phyloP scores from a whole-genome alignment of 768 basidiomycete species.

The Pulveroboletus frians region DNA sequence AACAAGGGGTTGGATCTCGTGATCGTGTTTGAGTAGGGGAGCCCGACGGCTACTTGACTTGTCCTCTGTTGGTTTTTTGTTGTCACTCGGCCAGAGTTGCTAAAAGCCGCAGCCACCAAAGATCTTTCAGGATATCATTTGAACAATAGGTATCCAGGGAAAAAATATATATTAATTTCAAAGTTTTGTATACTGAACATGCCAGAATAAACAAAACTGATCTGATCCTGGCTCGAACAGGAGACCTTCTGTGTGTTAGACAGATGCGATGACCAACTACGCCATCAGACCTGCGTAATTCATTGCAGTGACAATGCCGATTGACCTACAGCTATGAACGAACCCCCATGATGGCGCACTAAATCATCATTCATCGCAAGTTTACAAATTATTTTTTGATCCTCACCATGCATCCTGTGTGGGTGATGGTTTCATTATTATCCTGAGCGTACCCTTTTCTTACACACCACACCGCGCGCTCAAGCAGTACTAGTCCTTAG shows the following conservation, averaged over 20 bases:
- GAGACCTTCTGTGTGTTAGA: conserved; percentile 14
- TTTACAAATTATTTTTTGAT: too few relatives aligned
- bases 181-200: not conserved
- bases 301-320: too few relatives aligned
- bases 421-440: too few relatives aligned
- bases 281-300: conserved; percentile 41
- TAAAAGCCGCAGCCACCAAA: not conserved
- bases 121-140: too few relatives aligned
- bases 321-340: too few relatives aligned
- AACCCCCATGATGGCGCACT: too few relatives aligned
- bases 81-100: not conserved
- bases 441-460: too few relatives aligned
- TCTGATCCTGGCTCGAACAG: conserved; percentile 16
- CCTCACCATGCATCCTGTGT: too few relatives aligned
- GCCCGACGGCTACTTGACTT: not conserved
- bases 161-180: not conserved
- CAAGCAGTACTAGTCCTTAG: too few relatives aligned
- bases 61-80: not conserved
- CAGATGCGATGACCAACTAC: conserved; percentile 75
- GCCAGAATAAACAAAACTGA: not conserved
- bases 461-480: too few relatives aligned
- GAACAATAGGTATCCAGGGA: too few relatives aligned
- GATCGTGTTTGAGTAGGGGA: conserved; percentile 30
- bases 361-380: too few relatives aligned
- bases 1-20: conserved; percentile 32